Evolutionary conservation across 1,139 yeast genomes (phyloP), one percentile per base, ranked within the genome.

Genomic region (Suhomyces wounanorum): DNA sequence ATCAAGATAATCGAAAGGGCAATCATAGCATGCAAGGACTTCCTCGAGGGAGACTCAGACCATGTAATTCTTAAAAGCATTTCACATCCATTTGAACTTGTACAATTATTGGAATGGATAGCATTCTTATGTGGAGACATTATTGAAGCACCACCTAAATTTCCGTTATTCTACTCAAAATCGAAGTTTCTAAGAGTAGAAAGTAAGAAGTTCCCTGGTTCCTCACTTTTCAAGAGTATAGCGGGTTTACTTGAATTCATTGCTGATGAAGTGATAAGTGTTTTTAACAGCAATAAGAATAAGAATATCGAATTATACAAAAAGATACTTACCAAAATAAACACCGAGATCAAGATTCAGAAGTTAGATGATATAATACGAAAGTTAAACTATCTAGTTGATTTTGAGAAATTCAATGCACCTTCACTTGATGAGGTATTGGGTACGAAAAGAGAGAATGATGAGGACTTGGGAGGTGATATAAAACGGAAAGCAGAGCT

Each of bases 381-480:
- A 8, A 56, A 44, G 38, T 50, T 51, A 8, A 46, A 52, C 30
- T 52, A 52, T 23, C 47, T 49, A 8, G 43, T 37, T 1, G 56
- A 52, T 8, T 49, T 57, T 17, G 52, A 54, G 23, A 52, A 51
- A 35, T 64, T 55, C 44, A 59, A 52, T 14, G 56, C 62, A 1
- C 70, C 70, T 1, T 57, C 67, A 2, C 55, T 66, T 31, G 69
- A 66, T 43, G 68, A 64, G 14, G 42, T 67, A 8, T 51, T 65
- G 40, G 66, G 63, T 3, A 23, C 42, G 5, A 51, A 51, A 40
- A 33, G 53, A 40, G 17, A 43, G 38, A n/a, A 14, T 4, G 41
- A 43, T 8, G 44, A 42, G 13, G 40, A 21, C 8, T 18, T 51
- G 26, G 55, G 50, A 14, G 51, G 52, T 35, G 50, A 52, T 18